Evolutionary conservation across 2,329 filamentous ascomycete genomes (phyloP), one percentile per base, ranked within the genome.

Genomic region (Cryphonectria japonica): DNA sequence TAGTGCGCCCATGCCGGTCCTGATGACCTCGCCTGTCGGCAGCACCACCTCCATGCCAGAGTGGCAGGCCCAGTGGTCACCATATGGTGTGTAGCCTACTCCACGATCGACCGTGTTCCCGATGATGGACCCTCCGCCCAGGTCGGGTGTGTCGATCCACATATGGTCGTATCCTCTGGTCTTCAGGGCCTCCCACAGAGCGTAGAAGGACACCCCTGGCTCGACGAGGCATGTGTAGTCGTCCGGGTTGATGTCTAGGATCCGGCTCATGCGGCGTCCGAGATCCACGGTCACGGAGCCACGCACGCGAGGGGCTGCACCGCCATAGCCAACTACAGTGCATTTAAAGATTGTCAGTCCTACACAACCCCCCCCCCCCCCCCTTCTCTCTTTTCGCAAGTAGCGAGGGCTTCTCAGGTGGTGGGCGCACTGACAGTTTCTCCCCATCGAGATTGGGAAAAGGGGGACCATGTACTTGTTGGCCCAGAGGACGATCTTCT

Each of bases 101-200:
- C 84, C 84, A 41, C 83, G 77, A 41, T 85, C 83, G 9, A 84
- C 70, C 4, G 83, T 79, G 72, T 85, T 85, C 9, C 84, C 83
- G n/a, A 86, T 75, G 14, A 85, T 77, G 6, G 80, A 83, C 13
- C 83, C 83, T n/a, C 82, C 80, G 16, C 83, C 81, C 8, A 85
- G 77, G 73, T 82, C 81, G 6, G 81, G 81, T 0, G 78, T 76
- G 60, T 84, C 83, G 22, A 85, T 77, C 83, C 83, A 85, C 50
- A 85, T 76, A 22, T 79, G 76, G 32, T 83, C 77, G 14, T 80
- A 76, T 8, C 79, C 75, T 50, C 80, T 77, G 57, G 73, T 74
- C 69, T 79, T 73, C n/a, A 82, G 78, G 62, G 80, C 78, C 16
- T 81, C 78, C 72, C 82, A 78, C 14, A 84, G 76, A 22, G 77